Evolutionary conservation across 2,329 filamentous ascomycete genomes (phyloP).

Genomic region (Phymatotrichopsis omnivora): DNA sequence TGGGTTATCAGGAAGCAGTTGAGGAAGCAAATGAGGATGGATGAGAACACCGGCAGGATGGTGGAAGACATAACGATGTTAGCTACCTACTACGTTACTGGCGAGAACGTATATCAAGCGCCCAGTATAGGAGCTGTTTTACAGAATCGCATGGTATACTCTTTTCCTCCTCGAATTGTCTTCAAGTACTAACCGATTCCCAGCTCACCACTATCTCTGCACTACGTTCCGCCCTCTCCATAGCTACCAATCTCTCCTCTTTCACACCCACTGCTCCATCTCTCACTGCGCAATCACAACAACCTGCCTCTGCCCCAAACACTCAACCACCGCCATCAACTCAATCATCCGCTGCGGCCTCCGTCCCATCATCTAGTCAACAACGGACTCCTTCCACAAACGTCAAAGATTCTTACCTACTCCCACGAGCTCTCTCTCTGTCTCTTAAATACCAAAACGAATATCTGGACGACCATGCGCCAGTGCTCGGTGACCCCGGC

Average conservation of each 20-base stretch:
- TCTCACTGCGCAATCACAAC: slow-evolving; percentile 1
- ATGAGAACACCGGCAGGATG: slow-evolving; percentile 17
- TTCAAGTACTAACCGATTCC: neutral
- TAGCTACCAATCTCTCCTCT: slow-evolving; percentile 18
- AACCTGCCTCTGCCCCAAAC: slow-evolving; percentile 8
- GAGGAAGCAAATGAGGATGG: slow-evolving; percentile 41
- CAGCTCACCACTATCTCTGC: slow-evolving; percentile 15
- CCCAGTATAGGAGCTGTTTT: slow-evolving; percentile 52
- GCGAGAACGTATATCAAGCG: slow-evolving; percentile 58
- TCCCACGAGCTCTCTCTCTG: slow-evolving; percentile 12
- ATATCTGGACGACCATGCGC: slow-evolving; percentile 28
- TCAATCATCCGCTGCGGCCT: slow-evolving; percentile 10
- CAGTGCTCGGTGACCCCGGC: slow-evolving; percentile 23
- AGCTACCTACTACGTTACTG: slow-evolving; percentile 53
- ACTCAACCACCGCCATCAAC: slow-evolving; percentile 11
- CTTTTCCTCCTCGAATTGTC: neutral
- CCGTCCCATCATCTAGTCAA: neutral
- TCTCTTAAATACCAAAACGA: slow-evolving; percentile 17
- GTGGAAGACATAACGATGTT: slow-evolving; percentile 46
- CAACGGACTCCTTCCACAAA: slow-evolving; percentile 9
- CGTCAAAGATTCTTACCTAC: slow-evolving; percentile 11
- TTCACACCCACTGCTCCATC: slow-evolving; percentile 14
- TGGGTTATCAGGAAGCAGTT: slow-evolving; percentile 63
- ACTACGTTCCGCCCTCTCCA: slow-evolving; percentile 14
- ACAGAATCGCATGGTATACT: slow-evolving; percentile 47